These are phyloP conservation scores for Furcasterigmium sp. DNA, from an alignment of 2,329 filamentous ascomycete genomes.

Conservation along the genomic window DNA sequence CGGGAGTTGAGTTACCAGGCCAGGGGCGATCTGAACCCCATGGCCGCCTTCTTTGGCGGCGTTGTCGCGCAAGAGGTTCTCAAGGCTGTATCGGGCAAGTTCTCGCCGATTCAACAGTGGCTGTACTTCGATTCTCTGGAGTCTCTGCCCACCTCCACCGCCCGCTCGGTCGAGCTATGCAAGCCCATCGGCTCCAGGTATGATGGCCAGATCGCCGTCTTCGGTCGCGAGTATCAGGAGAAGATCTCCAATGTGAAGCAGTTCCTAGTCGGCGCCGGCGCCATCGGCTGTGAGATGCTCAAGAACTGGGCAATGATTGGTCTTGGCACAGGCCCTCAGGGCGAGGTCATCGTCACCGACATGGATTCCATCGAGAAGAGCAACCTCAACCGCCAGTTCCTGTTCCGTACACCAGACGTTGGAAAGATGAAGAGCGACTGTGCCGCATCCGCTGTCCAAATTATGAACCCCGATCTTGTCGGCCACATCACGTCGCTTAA, in stretches of 20 bases:
- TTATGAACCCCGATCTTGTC: conserved; percentile 89
- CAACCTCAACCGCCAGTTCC: conserved; percentile 94
- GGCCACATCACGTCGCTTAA: conserved; percentile 82
- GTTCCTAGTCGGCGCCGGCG: conserved; percentile 92
- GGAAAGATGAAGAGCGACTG: conserved; percentile 96
- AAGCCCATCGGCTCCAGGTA: conserved; percentile 81
- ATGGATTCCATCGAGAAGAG: conserved; percentile 99
- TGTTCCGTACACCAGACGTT: conserved; percentile 91
- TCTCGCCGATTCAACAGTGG: conserved; percentile 92
- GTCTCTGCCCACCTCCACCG: conserved; percentile 71
- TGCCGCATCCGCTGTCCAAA: conserved; percentile 81
- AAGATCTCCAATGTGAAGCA: conserved; percentile 87
- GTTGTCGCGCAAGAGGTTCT: conserved; percentile 90
- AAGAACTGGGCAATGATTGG: conserved; percentile 99
- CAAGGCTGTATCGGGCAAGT: conserved; percentile 96
- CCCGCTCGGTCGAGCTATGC: conserved; percentile 81
- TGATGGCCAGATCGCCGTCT: conserved; percentile 95
- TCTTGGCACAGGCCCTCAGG: conserved; percentile 79
- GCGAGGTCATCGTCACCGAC: conserved; percentile 88
- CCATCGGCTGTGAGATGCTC: conserved; percentile 97
- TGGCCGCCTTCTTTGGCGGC: conserved; percentile 94
- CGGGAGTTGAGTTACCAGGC: conserved; percentile 94
- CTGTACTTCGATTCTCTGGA: conserved; percentile 98
- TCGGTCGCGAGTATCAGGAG: conserved; percentile 88
- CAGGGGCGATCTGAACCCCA: conserved; percentile 80